phyloP scores from a whole-genome alignment of 225 moss, liverwort and hornwort genomes.

The Thuidium tamariscinum region DNA sequence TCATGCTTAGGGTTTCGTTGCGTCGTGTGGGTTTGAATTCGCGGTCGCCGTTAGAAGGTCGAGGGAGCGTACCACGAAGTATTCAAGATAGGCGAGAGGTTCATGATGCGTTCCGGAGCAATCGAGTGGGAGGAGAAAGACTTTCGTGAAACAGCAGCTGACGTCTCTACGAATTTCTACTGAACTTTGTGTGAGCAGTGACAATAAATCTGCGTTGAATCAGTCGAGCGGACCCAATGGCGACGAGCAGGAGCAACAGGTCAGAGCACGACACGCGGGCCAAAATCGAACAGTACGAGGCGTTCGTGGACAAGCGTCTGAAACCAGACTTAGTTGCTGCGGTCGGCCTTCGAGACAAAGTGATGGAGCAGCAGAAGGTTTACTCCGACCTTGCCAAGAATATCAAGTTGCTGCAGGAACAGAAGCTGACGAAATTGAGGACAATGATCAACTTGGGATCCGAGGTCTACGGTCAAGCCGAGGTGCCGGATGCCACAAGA shows the following conservation, averaged over 20 bases:
- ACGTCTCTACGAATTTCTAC: neutral
- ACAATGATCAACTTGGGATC: conserved; percentile 90
- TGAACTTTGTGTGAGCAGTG: neutral
- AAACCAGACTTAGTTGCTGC: conserved; percentile 43
- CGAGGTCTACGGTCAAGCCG: conserved; percentile 84
- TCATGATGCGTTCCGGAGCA: neutral
- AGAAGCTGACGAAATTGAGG: conserved; percentile 51
- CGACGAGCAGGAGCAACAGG: conserved; percentile 7
- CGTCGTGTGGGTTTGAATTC: neutral
- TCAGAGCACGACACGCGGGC: conserved; percentile 11
- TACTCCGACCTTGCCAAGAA: conserved; percentile 72
- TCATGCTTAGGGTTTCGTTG: neutral
- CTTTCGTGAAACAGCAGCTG: neutral
- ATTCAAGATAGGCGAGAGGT: neutral
- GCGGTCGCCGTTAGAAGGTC: neutral
- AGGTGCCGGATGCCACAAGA: conserved; percentile 66
- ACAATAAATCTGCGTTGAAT: neutral
- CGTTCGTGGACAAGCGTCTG: conserved; percentile 42
- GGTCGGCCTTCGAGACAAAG: conserved; percentile 29
- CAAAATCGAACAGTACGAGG: conserved; percentile 46
- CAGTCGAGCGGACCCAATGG: neutral
- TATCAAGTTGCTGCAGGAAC: conserved; percentile 65
- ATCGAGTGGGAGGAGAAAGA: neutral
- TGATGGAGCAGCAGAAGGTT: conserved; percentile 33
- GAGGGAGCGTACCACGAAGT: neutral